Percentiles rank a stretch among this genome's conserved stretches.
Conservation (phyloP, 768 basidiomycete genomes). For the Infundibulicybe gibba region DNA sequence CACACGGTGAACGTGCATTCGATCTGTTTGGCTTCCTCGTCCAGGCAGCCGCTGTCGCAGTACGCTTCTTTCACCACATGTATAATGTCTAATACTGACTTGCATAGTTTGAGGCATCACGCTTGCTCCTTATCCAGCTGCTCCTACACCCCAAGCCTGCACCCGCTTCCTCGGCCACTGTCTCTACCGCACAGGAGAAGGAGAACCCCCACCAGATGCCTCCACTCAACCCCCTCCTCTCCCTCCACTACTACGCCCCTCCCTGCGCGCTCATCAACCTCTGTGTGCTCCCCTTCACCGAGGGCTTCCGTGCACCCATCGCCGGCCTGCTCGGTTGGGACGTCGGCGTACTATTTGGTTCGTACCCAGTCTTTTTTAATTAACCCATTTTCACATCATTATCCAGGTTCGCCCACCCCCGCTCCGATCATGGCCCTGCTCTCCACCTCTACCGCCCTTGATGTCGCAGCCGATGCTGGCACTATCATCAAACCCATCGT, state of each 20-base stretch:
- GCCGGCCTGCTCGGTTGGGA: no score
- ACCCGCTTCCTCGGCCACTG: no score
- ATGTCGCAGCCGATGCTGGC: neutral
- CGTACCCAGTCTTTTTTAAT: no score
- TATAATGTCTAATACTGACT: neutral
- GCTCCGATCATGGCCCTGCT: no score
- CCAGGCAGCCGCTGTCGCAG: conserved; percentile 83
- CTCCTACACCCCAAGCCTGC: conserved; percentile 86
- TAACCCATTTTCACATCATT: no score
- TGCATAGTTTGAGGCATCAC: conserved; percentile 82
- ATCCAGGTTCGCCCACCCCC: neutral
- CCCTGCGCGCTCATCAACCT: conserved; percentile 92
- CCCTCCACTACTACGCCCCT: conserved; percentile 94
- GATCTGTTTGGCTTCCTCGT: conserved; percentile 83
- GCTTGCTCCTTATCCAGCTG: conserved; percentile 95
- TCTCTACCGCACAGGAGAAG: no score
- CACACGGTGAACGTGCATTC: conserved; percentile 85
- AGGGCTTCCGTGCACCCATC: conserved; percentile 41
- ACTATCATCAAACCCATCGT: conserved; percentile 68
- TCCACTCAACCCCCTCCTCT: conserved; percentile 90
- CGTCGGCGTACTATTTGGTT: no score
- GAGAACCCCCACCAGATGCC: no score
- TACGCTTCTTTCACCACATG: conserved; percentile 35
- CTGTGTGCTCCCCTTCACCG: conserved; percentile 83
- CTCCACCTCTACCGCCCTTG: neutral